Evolutionary conservation across 73 alveolate species (phyloP), one percentile per base, ranked within the genome.

Genomic region (Uronychia setigera): DNA sequence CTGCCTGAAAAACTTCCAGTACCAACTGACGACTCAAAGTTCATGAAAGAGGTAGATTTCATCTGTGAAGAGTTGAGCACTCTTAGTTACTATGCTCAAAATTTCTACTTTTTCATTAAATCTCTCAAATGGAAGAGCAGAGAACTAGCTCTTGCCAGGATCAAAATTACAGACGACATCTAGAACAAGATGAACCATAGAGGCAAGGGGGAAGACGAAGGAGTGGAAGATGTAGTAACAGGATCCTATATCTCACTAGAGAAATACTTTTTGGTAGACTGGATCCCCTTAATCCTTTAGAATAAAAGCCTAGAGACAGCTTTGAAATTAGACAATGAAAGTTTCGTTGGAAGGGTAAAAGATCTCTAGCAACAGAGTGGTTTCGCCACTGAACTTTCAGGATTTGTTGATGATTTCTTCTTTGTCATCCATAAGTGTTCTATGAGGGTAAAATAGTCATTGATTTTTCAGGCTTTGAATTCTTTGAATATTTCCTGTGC

Each of bases 351-450:
- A 19, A 46, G 67, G 19, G 67, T 46, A 5, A 46, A 46, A 46
- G 67, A 46, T 19, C 67, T 46, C 5, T 5, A 11, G 67, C 67
- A 46, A 46, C 19, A 46, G 67, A 5, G 19, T 11, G 67, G 67
- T 19, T 46, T 46, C 67, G 5, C 67, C 5, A 46, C 67, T 46
- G 67, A 46, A 19, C 67, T 46, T 19, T 11, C n/a, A 28, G 86
- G 58, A 5, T n/a, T 80, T 1, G 60, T 57, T 0, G 86, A 80
- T 46, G 86, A 80, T 28, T 67, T 80, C 34, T 80, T 46, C 33
- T 80, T 29, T 28, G 86, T 80, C 58, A 33, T 33, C 35, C 86
- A 80, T 9, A 80, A 80, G 58, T 80, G 86, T 28, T 77, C 86
- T 27, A 34, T 80, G 0, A 35, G 86, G 31, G 67, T 46, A 46